These are phyloP conservation scores for Jasminum sambac DNA, from an alignment of 257 asterid species.

Conservation along the genomic window DNA sequence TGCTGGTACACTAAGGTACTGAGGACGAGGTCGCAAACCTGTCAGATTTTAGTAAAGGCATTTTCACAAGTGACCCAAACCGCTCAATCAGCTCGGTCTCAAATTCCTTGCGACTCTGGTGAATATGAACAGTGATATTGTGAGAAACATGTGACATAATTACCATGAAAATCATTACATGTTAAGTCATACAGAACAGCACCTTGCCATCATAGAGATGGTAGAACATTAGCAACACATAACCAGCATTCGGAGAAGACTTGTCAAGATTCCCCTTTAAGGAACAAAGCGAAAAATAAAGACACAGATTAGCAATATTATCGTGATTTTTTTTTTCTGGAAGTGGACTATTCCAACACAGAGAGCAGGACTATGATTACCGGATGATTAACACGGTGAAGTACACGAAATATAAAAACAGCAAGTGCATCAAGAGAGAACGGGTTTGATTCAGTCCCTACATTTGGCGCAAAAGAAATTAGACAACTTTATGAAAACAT, in stretches of 20 bases:
- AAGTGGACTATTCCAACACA: conserved; percentile 12
- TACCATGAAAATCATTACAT: neutral
- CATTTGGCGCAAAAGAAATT: conserved; percentile 13
- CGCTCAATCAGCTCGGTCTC: conserved; percentile 84
- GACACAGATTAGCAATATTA: conserved; percentile 21
- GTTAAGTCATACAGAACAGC: conserved; percentile 14
- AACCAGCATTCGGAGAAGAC: conserved; percentile 85
- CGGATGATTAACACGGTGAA: conserved; percentile 88
- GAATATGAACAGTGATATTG: conserved; percentile 26
- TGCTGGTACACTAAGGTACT: conserved; percentile 10
- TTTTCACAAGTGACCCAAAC: conserved; percentile 86
- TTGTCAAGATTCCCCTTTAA: conserved; percentile 92
- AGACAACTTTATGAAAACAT: conserved; percentile 14
- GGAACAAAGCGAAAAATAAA: conserved; percentile 28
- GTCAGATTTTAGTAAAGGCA: conserved; percentile 75
- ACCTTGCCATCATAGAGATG: conserved; percentile 97
- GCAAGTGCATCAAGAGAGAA: conserved; percentile 90
- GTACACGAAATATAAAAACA: conserved; percentile 81
- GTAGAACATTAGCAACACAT: conserved; percentile 85
- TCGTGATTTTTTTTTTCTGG: conserved; percentile 5
- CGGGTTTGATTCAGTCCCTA: conserved; percentile 92
- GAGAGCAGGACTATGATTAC: conserved; percentile 41
- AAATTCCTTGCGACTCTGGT: conserved; percentile 80
- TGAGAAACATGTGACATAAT: conserved; percentile 11
- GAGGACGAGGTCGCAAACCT: conserved; percentile 44